A percentile compares a stretch with the other conserved stretches of the same genome.
These are phyloP conservation scores for Vaccinium macrocarpon DNA, from an alignment of 148 eudicot genomes.

Conservation along the genomic window DNA sequence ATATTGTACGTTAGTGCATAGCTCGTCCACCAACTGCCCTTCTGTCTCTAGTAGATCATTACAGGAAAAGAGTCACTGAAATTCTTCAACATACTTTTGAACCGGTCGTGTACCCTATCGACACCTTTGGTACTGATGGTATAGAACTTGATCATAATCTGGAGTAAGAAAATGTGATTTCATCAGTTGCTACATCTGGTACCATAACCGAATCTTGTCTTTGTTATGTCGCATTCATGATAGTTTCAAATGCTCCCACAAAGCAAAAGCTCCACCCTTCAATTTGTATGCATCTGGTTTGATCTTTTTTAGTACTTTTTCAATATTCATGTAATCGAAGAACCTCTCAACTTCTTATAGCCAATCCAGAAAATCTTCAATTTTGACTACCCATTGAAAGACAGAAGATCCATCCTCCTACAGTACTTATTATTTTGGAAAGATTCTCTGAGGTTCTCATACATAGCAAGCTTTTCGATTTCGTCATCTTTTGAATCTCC, in stretches of 20 bases:
- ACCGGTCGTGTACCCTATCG: not conserved
- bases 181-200: not conserved
- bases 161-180: not conserved
- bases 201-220: not conserved
- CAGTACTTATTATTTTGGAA: too few relatives aligned
- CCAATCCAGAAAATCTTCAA: too few relatives aligned
- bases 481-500: too few relatives aligned
- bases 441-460: too few relatives aligned
- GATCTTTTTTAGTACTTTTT: not conserved
- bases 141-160: constrained; percentile 4
- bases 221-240: not conserved
- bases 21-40: not conserved
- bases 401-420: too few relatives aligned
- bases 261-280: not conserved
- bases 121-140: not conserved
- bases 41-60: not conserved
- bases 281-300: not conserved
- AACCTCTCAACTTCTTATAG: too few relatives aligned
- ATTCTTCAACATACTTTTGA: not conserved
- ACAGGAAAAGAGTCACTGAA: not conserved
- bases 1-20: too few relatives aligned
- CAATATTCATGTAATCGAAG: not conserved
- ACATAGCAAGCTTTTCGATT: too few relatives aligned
- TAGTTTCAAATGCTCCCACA: not conserved
- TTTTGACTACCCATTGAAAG: too few relatives aligned